Conservation (phyloP, 2,329 filamentous ascomycete species). For the Monascus ruber region DNA sequence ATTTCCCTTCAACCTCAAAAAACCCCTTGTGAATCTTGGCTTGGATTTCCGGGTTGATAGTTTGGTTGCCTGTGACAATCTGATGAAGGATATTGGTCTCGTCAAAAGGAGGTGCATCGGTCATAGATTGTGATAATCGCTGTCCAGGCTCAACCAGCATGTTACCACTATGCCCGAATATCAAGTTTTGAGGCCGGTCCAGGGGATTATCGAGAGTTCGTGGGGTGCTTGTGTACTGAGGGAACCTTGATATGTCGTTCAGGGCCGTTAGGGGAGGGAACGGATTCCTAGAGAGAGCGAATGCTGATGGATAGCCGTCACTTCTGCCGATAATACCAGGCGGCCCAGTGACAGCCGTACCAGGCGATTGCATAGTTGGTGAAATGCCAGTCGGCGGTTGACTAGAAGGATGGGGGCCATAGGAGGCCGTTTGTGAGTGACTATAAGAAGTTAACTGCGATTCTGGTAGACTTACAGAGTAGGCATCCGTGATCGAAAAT, state of each 20-base stretch:
- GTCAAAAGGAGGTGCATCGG: constrained; percentile 33
- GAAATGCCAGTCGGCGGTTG: constrained; percentile 38
- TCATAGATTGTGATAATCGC: constrained; percentile 17
- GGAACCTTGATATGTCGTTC: constrained; percentile 21
- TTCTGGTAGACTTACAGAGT: constrained; percentile 24
- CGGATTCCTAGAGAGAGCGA: constrained; percentile 20
- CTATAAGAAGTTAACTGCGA: background rate
- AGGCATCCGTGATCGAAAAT: constrained; percentile 25
- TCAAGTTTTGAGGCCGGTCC: constrained; percentile 17
- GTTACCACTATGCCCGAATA: constrained; percentile 16
- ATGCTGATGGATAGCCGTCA: constrained; percentile 24
- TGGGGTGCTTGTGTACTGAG: constrained; percentile 23
- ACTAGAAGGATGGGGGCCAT: constrained; percentile 18
- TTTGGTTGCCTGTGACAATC: constrained; percentile 25
- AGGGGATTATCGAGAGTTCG: constrained; percentile 20
- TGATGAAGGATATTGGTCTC: constrained; percentile 26
- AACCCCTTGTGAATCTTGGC: constrained; percentile 84
- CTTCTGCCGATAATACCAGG: constrained; percentile 28
- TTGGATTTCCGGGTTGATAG: constrained; percentile 60
- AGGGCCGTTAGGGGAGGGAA: constrained; percentile 20
- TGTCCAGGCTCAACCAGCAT: constrained; percentile 15
- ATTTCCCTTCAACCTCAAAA: constrained; percentile 67
- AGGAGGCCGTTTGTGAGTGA: background rate
- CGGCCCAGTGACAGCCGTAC: constrained; percentile 15
- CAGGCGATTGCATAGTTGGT: constrained; percentile 20